These are phyloP conservation scores for Beauveria australis DNA, from an alignment of 2,329 filamentous ascomycete genomes.

Conservation along the genomic window DNA sequence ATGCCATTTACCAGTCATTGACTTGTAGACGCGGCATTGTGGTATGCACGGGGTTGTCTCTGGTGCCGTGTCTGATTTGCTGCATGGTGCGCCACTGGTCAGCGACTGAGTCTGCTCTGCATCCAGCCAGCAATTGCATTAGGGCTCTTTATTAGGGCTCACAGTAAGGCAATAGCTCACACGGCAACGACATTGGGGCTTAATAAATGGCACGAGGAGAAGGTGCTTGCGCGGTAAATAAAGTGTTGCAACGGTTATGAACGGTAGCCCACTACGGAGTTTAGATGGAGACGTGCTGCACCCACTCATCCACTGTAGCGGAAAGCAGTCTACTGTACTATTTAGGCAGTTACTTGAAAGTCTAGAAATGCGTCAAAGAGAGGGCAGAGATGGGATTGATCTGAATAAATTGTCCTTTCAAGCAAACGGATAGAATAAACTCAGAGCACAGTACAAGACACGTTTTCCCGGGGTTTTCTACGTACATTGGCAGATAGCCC, in stretches of 20 bases:
- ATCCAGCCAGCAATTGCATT: too few relatives aligned
- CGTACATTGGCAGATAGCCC: too few relatives aligned
- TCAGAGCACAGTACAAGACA: too few relatives aligned
- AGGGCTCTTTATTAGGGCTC: too few relatives aligned
- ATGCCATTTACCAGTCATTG: background rate
- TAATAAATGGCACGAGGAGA: background rate
- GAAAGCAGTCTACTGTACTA: background rate
- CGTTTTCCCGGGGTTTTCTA: too few relatives aligned
- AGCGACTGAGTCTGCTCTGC: background rate
- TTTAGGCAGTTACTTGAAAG: background rate
- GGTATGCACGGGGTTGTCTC: background rate
- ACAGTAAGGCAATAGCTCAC: too few relatives aligned
- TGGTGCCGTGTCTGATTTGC: background rate
- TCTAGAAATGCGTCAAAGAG: too few relatives aligned
- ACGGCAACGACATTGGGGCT: background rate
- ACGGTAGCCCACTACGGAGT: background rate
- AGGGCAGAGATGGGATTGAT: too few relatives aligned
- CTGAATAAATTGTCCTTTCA: too few relatives aligned
- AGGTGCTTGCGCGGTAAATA: background rate
- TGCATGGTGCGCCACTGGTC: background rate
- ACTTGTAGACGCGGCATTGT: background rate
- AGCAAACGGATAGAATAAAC: too few relatives aligned
- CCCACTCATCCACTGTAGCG: background rate
- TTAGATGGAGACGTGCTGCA: background rate
- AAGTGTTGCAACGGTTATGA: too few relatives aligned